Conservation (phyloP, 2,329 filamentous ascomycete genomes). For the Sclerotinia spermophila region DNA sequence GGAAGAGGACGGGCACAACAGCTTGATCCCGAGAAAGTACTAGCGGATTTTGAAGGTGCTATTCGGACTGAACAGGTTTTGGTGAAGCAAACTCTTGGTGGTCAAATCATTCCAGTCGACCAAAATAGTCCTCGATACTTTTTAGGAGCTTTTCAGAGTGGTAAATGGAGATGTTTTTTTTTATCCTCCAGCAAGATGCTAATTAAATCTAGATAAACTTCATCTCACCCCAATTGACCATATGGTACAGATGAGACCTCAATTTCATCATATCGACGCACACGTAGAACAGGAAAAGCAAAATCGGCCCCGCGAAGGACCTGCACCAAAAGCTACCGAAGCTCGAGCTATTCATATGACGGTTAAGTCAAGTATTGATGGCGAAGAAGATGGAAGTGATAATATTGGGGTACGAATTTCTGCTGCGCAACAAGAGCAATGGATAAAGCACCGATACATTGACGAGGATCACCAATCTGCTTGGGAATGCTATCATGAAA, state of each 20-base stretch:
- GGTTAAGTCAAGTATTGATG: slow-evolving; percentile 71
- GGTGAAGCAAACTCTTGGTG: slow-evolving; percentile 78
- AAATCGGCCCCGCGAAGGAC: slow-evolving; percentile 41
- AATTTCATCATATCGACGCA: slow-evolving; percentile 91
- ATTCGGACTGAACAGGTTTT: slow-evolving; percentile 69
- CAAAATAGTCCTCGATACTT: slow-evolving; percentile 67
- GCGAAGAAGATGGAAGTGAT: slow-evolving; percentile 60
- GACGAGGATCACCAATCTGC: slow-evolving; percentile 75
- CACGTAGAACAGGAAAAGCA: slow-evolving; percentile 59
- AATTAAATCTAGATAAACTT: slow-evolving; percentile 61
- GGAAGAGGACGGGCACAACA: slow-evolving; percentile 41
- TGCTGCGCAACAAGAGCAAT: slow-evolving; percentile 75
- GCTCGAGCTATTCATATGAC: slow-evolving; percentile 82
- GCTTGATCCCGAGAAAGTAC: slow-evolving; percentile 34
- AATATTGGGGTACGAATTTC: slow-evolving; percentile 75
- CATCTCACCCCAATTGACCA: slow-evolving; percentile 82
- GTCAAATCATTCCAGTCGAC: slow-evolving; percentile 66
- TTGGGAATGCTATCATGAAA: slow-evolving; percentile 72
- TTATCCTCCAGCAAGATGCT: not conserved
- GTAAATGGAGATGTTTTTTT: slow-evolving; percentile 46
- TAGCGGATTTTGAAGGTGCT: slow-evolving; percentile 62
- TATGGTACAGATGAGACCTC: slow-evolving; percentile 83
- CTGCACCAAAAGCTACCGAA: slow-evolving; percentile 40
- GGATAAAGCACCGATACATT: slow-evolving; percentile 74
- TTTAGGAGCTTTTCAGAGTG: slow-evolving; percentile 83